These are phyloP conservation scores for Adansonia gregorii DNA, from an alignment of 441 rosid species.

Conservation along the genomic window DNA sequence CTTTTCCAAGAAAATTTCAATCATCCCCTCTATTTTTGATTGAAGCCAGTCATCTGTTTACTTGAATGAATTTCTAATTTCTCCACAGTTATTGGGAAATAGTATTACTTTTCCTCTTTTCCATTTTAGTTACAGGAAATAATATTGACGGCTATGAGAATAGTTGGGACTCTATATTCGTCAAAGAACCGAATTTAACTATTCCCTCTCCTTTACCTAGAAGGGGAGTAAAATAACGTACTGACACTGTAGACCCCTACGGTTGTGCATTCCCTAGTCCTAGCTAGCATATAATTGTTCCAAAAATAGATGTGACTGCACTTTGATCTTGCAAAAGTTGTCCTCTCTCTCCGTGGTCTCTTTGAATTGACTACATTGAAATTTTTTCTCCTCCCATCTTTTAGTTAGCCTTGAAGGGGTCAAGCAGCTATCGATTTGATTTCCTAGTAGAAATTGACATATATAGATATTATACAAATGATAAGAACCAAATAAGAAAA, in stretches of 20 bases:
- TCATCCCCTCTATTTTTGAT: neutral
- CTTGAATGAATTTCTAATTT: neutral
- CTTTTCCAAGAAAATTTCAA: neutral
- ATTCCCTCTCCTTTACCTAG: neutral
- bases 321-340: slow-evolving; percentile 27
- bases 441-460: slow-evolving; percentile 13
- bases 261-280: neutral
- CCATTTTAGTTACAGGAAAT: neutral
- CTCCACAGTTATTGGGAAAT: neutral
- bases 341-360: slow-evolving; percentile 39
- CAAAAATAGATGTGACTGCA: slow-evolving; percentile 43
- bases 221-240: neutral
- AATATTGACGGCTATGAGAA: neutral
- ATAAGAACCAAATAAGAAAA: slow-evolving; percentile 10
- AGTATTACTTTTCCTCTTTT: neutral
- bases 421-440: slow-evolving; percentile 26
- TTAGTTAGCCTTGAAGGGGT: neutral
- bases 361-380: slow-evolving; percentile 34
- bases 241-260: neutral
- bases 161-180: neutral
- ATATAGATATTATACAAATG: neutral
- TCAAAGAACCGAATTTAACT: neutral
- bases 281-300: slow-evolving; percentile 15
- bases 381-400: slow-evolving; percentile 15
- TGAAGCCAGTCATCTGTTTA: neutral